phyloP scores from a whole-genome alignment of 345 rosid genomes.

The Acer negundo region DNA sequence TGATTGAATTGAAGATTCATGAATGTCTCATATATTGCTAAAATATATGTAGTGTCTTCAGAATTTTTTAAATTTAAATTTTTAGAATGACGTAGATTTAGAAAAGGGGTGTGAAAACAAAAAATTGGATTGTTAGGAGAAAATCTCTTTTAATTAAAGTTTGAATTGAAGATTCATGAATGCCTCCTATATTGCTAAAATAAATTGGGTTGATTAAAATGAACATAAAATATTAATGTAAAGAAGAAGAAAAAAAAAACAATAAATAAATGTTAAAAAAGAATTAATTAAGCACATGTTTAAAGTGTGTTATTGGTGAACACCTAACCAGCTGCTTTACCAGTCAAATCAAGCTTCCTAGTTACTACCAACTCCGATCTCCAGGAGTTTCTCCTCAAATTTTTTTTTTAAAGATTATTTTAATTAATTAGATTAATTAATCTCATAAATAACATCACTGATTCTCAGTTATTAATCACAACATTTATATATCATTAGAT shows the following conservation, averaged over 20 bases:
- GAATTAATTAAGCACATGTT: neutral
- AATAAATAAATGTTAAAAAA: neutral
- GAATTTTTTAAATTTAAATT: too few relatives aligned
- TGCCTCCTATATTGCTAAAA: neutral
- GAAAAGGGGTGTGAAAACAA: too few relatives aligned
- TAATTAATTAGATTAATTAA: too few relatives aligned
- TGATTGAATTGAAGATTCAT: neutral
- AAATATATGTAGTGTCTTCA: too few relatives aligned
- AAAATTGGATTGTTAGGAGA: too few relatives aligned
- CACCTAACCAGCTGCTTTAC: slow-evolving; percentile 11
- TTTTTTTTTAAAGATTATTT: neutral
- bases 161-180: neutral
- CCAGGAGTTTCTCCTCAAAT: neutral
- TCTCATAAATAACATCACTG: too few relatives aligned
- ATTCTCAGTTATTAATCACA: too few relatives aligned
- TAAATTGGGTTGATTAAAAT: neutral
- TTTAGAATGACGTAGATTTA: too few relatives aligned
- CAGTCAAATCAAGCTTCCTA: slow-evolving; percentile 26
- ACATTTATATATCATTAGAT: too few relatives aligned
- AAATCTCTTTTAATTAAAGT: too few relatives aligned
- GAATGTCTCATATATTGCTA: neutral
- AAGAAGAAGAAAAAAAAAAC: neutral
- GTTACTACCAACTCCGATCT: neutral
- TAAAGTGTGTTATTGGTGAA: slow-evolving; percentile 4
- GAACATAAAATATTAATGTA: neutral